These are phyloP conservation scores for Xerocomellus amylosporus DNA, from an alignment of 768 basidiomycete genomes.

Conservation along the genomic window DNA sequence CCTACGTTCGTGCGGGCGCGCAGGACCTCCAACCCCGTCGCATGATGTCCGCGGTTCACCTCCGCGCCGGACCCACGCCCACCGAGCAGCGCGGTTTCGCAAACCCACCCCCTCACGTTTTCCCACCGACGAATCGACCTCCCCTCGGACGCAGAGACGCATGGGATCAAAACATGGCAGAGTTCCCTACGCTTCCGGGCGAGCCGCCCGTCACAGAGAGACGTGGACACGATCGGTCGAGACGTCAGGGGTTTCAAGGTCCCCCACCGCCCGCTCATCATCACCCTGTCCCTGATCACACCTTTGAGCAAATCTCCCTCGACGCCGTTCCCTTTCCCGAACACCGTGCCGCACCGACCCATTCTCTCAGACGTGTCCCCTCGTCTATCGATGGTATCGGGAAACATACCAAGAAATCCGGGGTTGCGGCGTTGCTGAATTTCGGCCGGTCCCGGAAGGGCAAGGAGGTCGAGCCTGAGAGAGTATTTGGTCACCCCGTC, in stretches of 20 bases:
- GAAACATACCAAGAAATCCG: conserved; percentile 1
- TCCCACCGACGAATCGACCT: background rate
- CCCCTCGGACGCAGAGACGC: too few relatives aligned
- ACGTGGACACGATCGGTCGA: background rate
- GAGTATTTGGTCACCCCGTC: conserved; percentile 18
- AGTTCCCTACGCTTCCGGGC: too few relatives aligned
- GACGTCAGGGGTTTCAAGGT: conserved; percentile 1
- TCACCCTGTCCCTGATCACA: background rate
- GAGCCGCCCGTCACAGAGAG: background rate
- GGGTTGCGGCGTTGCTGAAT: conserved; percentile 7
- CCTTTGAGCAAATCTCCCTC: conserved; percentile 9
- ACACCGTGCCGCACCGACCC: background rate
- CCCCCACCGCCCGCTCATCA: background rate
- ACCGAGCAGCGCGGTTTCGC: background rate
- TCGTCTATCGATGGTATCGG: conserved; percentile 1
- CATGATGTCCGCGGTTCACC: conserved; percentile 9
- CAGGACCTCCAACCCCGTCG: conserved; percentile 4
- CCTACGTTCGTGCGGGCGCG: conserved; percentile 5
- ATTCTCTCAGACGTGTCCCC: conserved; percentile 11
- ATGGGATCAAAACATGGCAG: too few relatives aligned
- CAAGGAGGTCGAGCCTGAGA: conserved; percentile 1
- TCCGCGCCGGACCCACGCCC: background rate
- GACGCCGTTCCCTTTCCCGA: conserved; percentile 13
- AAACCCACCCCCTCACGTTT: background rate
- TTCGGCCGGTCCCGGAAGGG: background rate